phyloP scores from a whole-genome alignment of 768 basidiomycete species.

The Gymnopilus junonius region DNA sequence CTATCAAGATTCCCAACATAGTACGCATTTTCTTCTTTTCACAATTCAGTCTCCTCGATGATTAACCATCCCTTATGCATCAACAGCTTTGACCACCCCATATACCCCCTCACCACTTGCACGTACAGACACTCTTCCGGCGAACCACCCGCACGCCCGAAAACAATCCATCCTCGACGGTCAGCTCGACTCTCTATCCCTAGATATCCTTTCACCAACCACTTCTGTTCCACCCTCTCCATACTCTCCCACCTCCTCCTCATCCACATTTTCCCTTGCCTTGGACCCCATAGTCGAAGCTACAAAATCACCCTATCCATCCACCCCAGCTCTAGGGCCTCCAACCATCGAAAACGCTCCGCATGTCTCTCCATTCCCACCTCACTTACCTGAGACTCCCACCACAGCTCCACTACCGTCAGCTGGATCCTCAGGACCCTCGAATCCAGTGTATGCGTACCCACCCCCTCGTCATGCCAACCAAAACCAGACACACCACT shows the following conservation, averaged over 20 bases:
- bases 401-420: conserved; percentile 11
- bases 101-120: conserved; percentile 48
- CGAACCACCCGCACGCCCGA: conserved; percentile 77
- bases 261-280: conserved; percentile 45
- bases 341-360: conserved; percentile 34
- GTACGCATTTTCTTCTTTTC: conserved; percentile 18
- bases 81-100: conserved; percentile 37
- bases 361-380: conserved; percentile 26
- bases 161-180: conserved; percentile 72
- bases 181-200: conserved; percentile 27
- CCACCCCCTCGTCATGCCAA: conserved; percentile 31
- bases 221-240: conserved; percentile 32
- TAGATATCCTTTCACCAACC: conserved; percentile 36
- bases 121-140: conserved; percentile 54
- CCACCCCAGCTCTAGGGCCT: conserved; percentile 30
- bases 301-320: conserved; percentile 30
- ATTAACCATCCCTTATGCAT: neutral
- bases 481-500: neutral
- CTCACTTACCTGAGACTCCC: conserved; percentile 33
- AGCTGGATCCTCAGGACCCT: conserved; percentile 3
- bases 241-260: conserved; percentile 45
- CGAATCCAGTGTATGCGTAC: conserved; percentile 37
- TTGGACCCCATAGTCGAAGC: conserved; percentile 39
- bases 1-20: conserved; percentile 21
- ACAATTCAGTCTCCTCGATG: neutral